Evolutionary conservation across 1,284 basidiomycete genomes (phyloP).

Genomic region (Rhizoctonia solani): DNA sequence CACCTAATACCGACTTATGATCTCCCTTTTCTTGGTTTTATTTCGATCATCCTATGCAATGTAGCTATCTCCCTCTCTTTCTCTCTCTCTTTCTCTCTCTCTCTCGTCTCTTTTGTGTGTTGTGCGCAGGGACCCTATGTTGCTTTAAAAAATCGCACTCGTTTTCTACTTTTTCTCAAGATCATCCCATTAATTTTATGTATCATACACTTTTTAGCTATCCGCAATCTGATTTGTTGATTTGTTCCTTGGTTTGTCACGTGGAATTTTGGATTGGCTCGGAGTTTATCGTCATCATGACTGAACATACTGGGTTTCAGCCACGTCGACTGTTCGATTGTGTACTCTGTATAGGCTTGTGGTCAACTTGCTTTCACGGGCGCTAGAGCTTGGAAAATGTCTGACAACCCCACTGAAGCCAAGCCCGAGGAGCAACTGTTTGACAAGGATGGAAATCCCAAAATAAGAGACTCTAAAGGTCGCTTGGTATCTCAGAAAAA

Average conservation of each 20-base stretch:
- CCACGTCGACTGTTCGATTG: neutral
- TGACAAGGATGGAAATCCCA: constrained; percentile 34
- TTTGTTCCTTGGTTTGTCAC: neutral
- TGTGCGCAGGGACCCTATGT: too few species aligned
- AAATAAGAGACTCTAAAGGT: constrained; percentile 45
- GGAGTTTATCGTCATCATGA: too few species aligned
- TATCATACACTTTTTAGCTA: constrained; percentile 26
- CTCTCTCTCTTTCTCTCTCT: constrained; percentile 26
- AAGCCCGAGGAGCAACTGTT: constrained; percentile 24
- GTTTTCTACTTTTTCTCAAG: too few species aligned
- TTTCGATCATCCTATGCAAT: constrained; percentile 18
- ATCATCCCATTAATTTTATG: constrained; percentile 24
- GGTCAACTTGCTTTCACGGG: too few species aligned
- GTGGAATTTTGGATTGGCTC: constrained; percentile 3
- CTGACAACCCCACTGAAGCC: constrained; percentile 17
- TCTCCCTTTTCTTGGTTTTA: constrained; percentile 1
- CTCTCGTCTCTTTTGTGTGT: constrained; percentile 18
- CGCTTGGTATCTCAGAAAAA: constrained; percentile 74
- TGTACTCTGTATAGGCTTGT: too few species aligned
- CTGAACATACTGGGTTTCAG: neutral
- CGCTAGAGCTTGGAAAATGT: neutral
- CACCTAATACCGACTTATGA: constrained; percentile 48
- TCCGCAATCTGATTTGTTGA: constrained; percentile 24
- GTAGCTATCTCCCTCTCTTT: too few species aligned
- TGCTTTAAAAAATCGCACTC: too few species aligned